phyloP scores from a whole-genome alignment of 352 stramenopile species.

The Phytophthora niederhauseri region DNA sequence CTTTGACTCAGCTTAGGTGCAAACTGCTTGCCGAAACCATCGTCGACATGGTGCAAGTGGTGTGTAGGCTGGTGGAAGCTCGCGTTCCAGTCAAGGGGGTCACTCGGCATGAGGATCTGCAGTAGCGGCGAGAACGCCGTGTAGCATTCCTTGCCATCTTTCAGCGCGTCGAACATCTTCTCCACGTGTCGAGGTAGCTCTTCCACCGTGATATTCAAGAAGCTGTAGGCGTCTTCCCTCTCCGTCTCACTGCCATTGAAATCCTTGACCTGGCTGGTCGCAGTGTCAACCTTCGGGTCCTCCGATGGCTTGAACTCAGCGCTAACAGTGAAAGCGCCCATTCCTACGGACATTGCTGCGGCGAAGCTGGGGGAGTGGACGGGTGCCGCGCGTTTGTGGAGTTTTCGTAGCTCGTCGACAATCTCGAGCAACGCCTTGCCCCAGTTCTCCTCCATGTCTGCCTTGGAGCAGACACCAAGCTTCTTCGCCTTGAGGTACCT shows the following conservation, averaged over 20 bases:
- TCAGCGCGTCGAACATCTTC: conserved; percentile 38
- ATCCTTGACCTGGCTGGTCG: conserved; percentile 8
- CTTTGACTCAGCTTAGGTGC: neutral
- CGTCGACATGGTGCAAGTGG: neutral
- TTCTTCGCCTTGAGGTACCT: conserved; percentile 21
- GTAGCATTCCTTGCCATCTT: conserved; percentile 41
- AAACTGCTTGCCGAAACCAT: neutral
- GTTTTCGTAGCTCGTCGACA: conserved; percentile 17
- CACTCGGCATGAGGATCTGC: conserved; percentile 40
- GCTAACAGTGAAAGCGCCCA: neutral
- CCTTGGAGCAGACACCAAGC: conserved; percentile 18
- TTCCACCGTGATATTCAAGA: neutral
- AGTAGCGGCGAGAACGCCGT: conserved; percentile 47
- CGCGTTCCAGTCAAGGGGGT: conserved; percentile 41
- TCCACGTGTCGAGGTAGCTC: conserved; percentile 21
- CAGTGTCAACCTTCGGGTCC: neutral
- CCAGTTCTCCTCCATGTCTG: conserved; percentile 41
- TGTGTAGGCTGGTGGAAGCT: conserved; percentile 19
- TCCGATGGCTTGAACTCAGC: neutral
- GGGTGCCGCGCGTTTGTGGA: neutral
- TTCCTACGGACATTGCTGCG: neutral
- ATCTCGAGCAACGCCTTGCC: conserved; percentile 22
- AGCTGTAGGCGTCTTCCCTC: neutral
- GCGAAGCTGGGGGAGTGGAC: neutral
- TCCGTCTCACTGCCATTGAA: neutral